Evolutionary conservation across 331 rosid genomes (phyloP).

Genomic region (Quercus phellos): DNA sequence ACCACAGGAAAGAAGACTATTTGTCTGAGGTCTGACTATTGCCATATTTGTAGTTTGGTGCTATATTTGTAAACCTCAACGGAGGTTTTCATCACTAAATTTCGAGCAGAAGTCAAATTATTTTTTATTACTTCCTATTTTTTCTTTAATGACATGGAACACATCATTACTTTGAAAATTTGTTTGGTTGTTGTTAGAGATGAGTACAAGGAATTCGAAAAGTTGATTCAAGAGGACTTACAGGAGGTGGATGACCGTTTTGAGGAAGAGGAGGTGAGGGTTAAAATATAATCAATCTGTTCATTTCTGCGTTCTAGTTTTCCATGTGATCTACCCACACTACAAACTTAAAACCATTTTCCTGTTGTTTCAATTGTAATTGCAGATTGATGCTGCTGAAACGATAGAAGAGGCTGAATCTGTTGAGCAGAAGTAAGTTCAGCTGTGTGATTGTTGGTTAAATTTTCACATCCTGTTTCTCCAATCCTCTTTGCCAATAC

Average conservation of each 20-base stretch:
- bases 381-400: conserved; percentile 91
- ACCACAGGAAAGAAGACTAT: too few relatives aligned
- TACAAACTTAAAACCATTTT: conserved; percentile 5
- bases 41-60: too few relatives aligned
- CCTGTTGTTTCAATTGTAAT: conserved; percentile 11
- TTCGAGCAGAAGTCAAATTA: background rate
- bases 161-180: conserved; percentile 17
- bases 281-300: conserved; percentile 7
- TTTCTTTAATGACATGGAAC: conserved; percentile 13
- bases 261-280: conserved; percentile 90
- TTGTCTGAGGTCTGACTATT: too few relatives aligned
- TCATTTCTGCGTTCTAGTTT: background rate
- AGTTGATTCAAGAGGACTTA: conserved; percentile 95
- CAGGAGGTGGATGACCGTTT: conserved; percentile 78
- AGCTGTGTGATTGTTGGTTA: background rate
- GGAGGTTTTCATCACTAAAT: background rate
- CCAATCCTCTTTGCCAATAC: background rate
- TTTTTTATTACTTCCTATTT: background rate
- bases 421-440: conserved; percentile 67
- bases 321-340: background rate
- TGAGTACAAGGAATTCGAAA: conserved; percentile 90
- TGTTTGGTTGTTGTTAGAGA: conserved; percentile 50
- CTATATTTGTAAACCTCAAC: background rate
- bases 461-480: background rate
- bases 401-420: conserved; percentile 86